Evolutionary conservation across 2,329 filamentous ascomycete genomes (phyloP), one percentile per base, ranked within the genome.

Genomic region (Plectosphaerella cucumerina): DNA sequence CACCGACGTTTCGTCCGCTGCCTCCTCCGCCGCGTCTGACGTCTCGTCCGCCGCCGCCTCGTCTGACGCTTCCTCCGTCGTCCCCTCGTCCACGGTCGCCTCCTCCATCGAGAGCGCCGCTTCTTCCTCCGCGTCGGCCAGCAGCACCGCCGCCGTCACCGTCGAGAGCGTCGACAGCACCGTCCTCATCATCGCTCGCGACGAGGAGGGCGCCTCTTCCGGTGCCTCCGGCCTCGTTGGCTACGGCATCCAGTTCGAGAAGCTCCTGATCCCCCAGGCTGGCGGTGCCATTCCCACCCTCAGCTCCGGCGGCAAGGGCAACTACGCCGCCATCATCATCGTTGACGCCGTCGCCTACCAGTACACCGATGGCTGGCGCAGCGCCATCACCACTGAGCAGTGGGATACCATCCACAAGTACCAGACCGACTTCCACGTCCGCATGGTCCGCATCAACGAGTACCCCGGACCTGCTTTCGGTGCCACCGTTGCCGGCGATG

Each of bases 221-320:
- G 76, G 75, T 11, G 74, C 71, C 35, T 74, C 74, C 12, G 81
- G 81, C 20, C 71, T 85, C 11, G 76, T 81, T 58, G 80, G 71
- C 52, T 85, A 85, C 58, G 81, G 80, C 31, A 85, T 85, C 54
- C 80, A 81, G 1, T 84, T 74, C 58, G 68, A 82, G 57, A 70
- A 74, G 5, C 59, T 84, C 10, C 56, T 76, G 18, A 78, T 85
- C n/a, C 80, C 80, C 6, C 69, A 78, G 58, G 58, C 61, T 6
- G 81, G 81, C 14, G 66, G 71, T 6, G 57, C 66, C 17, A 72
- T 85, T 26, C 82, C 82, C 1, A 54, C 64, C 0, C 71, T 85
- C 31, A 83, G 77, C 58, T 70, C 66, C 4, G 63, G 69, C 48
- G 81, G 81, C 53, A 83, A 81, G 61, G 43, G 43, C 15, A 26